These are phyloP conservation scores for Coemansia sp. DNA, from an alignment of 192 early-diverging fungal species.

Conservation along the genomic window DNA sequence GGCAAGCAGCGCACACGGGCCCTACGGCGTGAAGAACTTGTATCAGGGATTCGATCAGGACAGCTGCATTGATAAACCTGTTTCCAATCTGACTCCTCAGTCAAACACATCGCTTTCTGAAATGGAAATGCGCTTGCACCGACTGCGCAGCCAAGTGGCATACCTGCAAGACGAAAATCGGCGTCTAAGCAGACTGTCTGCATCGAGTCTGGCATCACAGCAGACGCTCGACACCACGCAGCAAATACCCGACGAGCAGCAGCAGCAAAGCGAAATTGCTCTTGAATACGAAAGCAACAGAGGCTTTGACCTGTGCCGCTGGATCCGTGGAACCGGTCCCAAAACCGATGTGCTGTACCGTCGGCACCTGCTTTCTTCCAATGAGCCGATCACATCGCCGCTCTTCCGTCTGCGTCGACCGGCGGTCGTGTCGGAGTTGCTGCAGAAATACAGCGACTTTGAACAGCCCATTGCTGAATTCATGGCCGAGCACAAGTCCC, in stretches of 20 bases:
- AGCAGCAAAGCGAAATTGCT: background rate
- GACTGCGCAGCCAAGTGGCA: background rate
- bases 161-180: background rate
- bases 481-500: conserved; percentile 27
- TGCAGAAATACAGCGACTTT: conserved; percentile 18
- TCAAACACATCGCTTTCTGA: background rate
- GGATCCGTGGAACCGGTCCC: conserved; percentile 22
- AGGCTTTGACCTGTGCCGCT: conserved; percentile 32
- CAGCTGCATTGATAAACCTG: background rate
- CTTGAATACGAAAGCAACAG: background rate
- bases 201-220: background rate
- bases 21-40: background rate
- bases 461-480: conserved; percentile 27
- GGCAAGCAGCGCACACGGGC: background rate
- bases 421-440: conserved; percentile 23
- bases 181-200: conserved; percentile 1
- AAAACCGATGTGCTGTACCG: conserved; percentile 35
- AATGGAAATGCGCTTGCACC: conserved; percentile 10
- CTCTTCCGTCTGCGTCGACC: conserved; percentile 28
- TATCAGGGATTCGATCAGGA: conserved; percentile 7
- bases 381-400: conserved; percentile 25
- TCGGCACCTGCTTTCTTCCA: conserved; percentile 12
- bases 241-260: background rate
- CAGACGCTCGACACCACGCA: conserved; percentile 1
- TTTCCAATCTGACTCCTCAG: background rate